Evolutionary conservation across 1,284 basidiomycete species (phyloP), one percentile per base, ranked within the genome.

Genomic region (Rhodotorula sp.): DNA sequence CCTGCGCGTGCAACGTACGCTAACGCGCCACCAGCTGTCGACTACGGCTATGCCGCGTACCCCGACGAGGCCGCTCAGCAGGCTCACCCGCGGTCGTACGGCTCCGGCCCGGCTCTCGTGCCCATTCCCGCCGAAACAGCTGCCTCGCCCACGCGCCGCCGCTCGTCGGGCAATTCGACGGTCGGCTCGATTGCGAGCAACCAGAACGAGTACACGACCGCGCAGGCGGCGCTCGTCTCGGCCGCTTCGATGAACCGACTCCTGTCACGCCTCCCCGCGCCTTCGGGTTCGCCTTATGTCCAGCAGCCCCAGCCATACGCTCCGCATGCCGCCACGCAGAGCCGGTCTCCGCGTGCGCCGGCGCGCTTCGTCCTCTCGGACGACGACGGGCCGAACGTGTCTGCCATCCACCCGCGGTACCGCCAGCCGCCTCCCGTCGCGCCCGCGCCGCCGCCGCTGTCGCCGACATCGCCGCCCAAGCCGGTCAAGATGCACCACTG

Each of bases 181-280:
- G 53, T 12, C 14, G 27, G 41, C 34, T 34, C 34, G 34, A 34
- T 34, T 34, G 34, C 34, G 34, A 34, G 34, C 34, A 34, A 34
- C 34, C 34, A 34, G 34, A 34, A 5, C 34, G 34, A 34, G n/a
- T 58, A 64, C 70, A 67, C 61, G 21, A 44, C 65, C 17, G 46
- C 62, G 13, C 71, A 70, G 45, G 58, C 67, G 17, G 67, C 61
- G 14, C 71, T 73, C 64, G 46, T 67, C 27, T 57, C 64, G 16
- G 67, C 71, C 23, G 64, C 71, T 1, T 67, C 64, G 23, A 73
- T 73, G 67, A 73, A 73, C 55, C 71, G 71, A 1, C 67, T 73
- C 45, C 58, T 73, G 4, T 61, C 71, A 9, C 64, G 64, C 21
- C 54, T 63, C 4, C 57, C 55, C 1, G 48, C 64, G 17, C 41